Evolutionary conservation across 2,329 filamentous ascomycete species (phyloP).

Genomic region (Fusarium sp.): DNA sequence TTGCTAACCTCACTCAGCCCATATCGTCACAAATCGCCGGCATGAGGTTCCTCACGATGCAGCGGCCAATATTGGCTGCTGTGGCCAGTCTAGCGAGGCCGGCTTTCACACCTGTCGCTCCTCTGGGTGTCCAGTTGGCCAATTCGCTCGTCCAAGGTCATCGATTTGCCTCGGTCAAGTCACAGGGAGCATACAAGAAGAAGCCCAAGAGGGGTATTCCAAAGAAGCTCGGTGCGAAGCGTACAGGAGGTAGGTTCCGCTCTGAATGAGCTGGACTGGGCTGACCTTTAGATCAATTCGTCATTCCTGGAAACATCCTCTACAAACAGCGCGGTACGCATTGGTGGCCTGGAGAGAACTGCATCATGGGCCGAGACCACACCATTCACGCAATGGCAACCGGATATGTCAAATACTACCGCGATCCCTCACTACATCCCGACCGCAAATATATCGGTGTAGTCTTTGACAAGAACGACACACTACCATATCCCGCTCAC

Average conservation of each 20-base stretch:
- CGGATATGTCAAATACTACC: slow-evolving; percentile 97
- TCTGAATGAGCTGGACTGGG: neutral
- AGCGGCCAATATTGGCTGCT: slow-evolving; percentile 58
- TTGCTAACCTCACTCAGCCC: slow-evolving; percentile 45
- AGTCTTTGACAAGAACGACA: slow-evolving; percentile 83
- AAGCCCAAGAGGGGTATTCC: slow-evolving; percentile 68
- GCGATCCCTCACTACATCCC: slow-evolving; percentile 83
- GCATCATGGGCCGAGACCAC: slow-evolving; percentile 93
- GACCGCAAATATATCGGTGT: slow-evolving; percentile 95
- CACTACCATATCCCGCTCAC: slow-evolving; percentile 79
- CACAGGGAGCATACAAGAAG: slow-evolving; percentile 75
- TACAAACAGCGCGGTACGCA: slow-evolving; percentile 95
- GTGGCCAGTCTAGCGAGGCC: slow-evolving; percentile 46
- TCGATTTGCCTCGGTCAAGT: slow-evolving; percentile 68
- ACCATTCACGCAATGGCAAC: slow-evolving; percentile 88
- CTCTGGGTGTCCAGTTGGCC: slow-evolving; percentile 46
- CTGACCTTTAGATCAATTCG: slow-evolving; percentile 77
- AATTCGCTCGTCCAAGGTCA: slow-evolving; percentile 60
- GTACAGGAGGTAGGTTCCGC: slow-evolving; percentile 77
- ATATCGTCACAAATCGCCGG: slow-evolving; percentile 48
- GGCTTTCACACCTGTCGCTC: slow-evolving; percentile 33
- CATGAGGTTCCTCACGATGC: slow-evolving; percentile 60
- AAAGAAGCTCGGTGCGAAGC: slow-evolving; percentile 95
- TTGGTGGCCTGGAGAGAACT: slow-evolving; percentile 97
- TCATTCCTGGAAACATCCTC: slow-evolving; percentile 96